phyloP scores from a whole-genome alignment of 257 asterid species.

The Thymus quinquecostatus region DNA sequence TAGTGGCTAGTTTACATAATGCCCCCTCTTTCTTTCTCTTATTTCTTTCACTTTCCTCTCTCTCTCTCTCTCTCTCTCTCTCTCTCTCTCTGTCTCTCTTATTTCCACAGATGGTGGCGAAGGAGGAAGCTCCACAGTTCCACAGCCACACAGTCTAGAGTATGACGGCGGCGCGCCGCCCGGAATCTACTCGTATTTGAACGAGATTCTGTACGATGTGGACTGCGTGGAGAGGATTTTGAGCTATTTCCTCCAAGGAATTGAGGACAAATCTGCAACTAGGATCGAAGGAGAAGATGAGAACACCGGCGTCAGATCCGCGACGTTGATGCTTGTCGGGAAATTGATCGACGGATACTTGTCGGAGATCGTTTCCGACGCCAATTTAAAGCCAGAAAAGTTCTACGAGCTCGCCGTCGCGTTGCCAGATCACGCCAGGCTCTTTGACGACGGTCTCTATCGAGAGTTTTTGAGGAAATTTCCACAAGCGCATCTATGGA shows the following conservation, averaged over 20 bases:
- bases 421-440: conserved; percentile 82
- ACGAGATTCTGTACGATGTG: conserved; percentile 87
- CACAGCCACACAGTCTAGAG: too few species aligned
- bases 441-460: conserved; percentile 91
- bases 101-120: too few species aligned
- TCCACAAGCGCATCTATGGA: conserved; percentile 82
- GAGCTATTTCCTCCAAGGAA: conserved; percentile 53
- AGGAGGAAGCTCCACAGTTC: too few species aligned
- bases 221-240: conserved; percentile 89
- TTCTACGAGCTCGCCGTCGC: conserved; percentile 76
- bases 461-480: conserved; percentile 42
- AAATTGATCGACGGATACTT: conserved; percentile 94
- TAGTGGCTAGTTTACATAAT: too few species aligned
- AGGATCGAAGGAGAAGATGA: conserved; percentile 50
- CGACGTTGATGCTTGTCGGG: conserved; percentile 77
- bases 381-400: conserved; percentile 75
- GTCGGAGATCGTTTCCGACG: conserved; percentile 95
- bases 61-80: too few species aligned
- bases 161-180: too few species aligned
- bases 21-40: too few species aligned
- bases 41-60: too few species aligned
- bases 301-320: conserved; percentile 44
- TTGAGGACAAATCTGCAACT: conserved; percentile 49
- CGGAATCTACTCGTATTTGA: conserved; percentile 69
- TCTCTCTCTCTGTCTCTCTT: too few species aligned